Conservation (phyloP, 345 rosid species). For the Gossypium arboreum region DNA sequence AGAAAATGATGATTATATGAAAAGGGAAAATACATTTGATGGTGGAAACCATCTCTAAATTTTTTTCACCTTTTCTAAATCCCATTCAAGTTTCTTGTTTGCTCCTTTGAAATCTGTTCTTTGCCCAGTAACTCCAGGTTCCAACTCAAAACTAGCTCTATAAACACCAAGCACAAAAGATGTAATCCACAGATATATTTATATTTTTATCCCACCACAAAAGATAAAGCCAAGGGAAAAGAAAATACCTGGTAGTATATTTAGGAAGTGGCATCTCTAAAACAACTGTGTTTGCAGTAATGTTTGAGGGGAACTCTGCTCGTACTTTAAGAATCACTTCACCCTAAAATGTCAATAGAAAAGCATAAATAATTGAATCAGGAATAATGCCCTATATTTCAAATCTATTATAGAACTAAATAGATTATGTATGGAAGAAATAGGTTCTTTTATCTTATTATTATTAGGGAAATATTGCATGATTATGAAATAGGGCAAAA, state of each 20-base stretch:
- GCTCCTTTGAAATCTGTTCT: conserved; percentile 83
- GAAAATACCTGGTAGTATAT: conserved; percentile 67
- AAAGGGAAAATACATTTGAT: conserved; percentile 12
- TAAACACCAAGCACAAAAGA: background rate
- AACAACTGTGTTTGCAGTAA: conserved; percentile 72
- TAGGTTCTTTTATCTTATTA: background rate
- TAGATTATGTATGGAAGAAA: background rate
- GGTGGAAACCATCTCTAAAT: background rate
- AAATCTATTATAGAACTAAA: background rate
- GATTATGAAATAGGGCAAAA: background rate
- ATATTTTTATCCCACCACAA: background rate
- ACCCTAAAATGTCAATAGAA: conserved; percentile 53
- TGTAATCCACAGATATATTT: background rate
- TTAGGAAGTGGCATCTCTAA: conserved; percentile 94
- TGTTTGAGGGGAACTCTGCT: conserved; percentile 75
- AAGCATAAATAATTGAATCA: conserved; percentile 1
- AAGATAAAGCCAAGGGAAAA: background rate
- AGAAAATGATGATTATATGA: conserved; percentile 3
- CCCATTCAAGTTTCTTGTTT: conserved; percentile 87
- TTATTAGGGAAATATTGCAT: background rate
- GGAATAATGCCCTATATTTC: background rate
- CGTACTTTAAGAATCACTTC: conserved; percentile 86
- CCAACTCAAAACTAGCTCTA: conserved; percentile 31
- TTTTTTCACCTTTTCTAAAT: conserved; percentile 55
- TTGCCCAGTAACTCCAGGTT: conserved; percentile 78